Base-by-base conservation (phyloP, 306 rosid genomes). In the Hippophae tibetana region DNA sequence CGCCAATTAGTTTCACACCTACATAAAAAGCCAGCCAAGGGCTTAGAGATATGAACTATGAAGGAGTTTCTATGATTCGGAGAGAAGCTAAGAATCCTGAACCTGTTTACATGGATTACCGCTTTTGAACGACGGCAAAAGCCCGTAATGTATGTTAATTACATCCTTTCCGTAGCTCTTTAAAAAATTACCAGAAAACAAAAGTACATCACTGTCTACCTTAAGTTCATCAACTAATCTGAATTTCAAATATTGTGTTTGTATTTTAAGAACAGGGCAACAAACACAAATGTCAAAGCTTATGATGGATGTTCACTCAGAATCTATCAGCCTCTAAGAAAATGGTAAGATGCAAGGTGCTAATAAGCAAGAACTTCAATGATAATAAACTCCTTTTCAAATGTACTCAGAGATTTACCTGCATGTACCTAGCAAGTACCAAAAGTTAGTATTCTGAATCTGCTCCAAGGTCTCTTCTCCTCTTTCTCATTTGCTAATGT, bases 81-180 rank as follows among this genome's bases (percentile, higher is more conserved):
- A 51, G 61, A 61, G 53, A 41, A 56, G 62, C 60, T 27, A 63
- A 58, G 56, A 48, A 61, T 23, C 54, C 55, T 54, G 27, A 66
- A 87, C 99, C 96, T 92, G 96, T 73, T 69, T 92, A 54, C 93
- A 73, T 71, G 99, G 99, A 64, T 62, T 26, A 40, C 99, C 84
- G 53, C 99, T 96, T 77, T 79, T 92, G 84, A 92, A 92, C 58
- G 98, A 92, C 54, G 99, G 99, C 71, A 87, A 77, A 69, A 92
- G 79, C 54, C 99, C 96, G 63, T 92, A 96, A 76, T 92, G 99
- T 74, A 92, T 92, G 80, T 92, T 92, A 64, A 92, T 92, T 64
- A 92, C 10, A 74, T 92, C 99, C 40, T 84, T 92, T 62, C 90
- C 81, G 27, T 87, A 92, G 74, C 83, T 73, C 63, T 71, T 73